Percentiles rank a stretch among this genome's conserved stretches.
Conservation (phyloP, 176 grass and related monocot genomes). For the barley (Hordeum vulgare) region MorexV3_pseudomolecules_assembly NC_058521.1:11369976-11370475, state of each 20-base stretch:
- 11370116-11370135: not conserved
- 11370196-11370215: not conserved
- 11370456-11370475: not conserved
- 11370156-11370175: not conserved
- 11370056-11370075: not conserved
- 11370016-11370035: not conserved
- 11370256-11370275: constrained; percentile 72
- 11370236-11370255: constrained; percentile 62
- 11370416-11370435: not conserved
- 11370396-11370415: not conserved
- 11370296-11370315: constrained; percentile 96
- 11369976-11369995: not conserved
- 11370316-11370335: constrained; percentile 93
- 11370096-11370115: not conserved
- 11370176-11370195: not conserved
- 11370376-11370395: constrained; percentile 50
- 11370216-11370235: not conserved
- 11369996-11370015: not conserved
- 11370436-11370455: not conserved
- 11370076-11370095: not conserved
- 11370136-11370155: not conserved
- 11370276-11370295: constrained; percentile 85
- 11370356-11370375: constrained; percentile 91
- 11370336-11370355: constrained; percentile 93
- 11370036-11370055: not conserved